These are phyloP conservation scores for Cytospora schulzeri DNA, from an alignment of 2,329 filamentous ascomycete genomes.

Conservation along the genomic window DNA sequence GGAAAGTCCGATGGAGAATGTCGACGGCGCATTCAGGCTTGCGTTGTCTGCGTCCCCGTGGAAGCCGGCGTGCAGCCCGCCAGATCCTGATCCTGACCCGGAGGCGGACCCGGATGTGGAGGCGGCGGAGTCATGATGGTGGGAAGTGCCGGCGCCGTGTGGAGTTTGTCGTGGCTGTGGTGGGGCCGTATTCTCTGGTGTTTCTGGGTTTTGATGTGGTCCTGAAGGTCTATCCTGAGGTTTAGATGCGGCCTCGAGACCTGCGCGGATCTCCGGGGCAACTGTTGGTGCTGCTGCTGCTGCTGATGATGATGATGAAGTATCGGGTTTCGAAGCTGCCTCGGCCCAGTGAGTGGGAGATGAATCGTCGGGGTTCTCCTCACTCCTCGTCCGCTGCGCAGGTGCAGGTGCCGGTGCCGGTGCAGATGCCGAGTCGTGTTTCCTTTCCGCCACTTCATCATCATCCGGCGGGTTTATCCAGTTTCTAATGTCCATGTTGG, in stretches of 20 bases:
- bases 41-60: slow-evolving; percentile 15
- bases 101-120: not conserved
- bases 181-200: not conserved
- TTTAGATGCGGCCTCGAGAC: not conserved
- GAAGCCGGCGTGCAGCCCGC: not conserved
- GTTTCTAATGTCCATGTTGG: not conserved
- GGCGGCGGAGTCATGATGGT: not conserved
- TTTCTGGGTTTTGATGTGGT: not conserved
- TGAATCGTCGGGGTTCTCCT: not conserved
- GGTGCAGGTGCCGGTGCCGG: not conserved
- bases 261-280: slow-evolving; percentile 1
- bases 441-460: not conserved
- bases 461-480: not conserved
- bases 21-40: slow-evolving; percentile 18
- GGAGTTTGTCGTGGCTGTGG: not conserved
- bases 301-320: not conserved
- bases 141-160: not conserved
- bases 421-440: not conserved
- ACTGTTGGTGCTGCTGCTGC: not conserved
- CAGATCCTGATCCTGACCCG: slow-evolving; percentile 1
- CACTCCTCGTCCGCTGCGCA: not conserved
- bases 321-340: not conserved
- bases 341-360: not conserved
- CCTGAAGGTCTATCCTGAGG: not conserved
- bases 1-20: slow-evolving; percentile 21